Conservation (phyloP, 2,329 filamentous ascomycete genomes). For the Aspergillus hortae region DNA sequence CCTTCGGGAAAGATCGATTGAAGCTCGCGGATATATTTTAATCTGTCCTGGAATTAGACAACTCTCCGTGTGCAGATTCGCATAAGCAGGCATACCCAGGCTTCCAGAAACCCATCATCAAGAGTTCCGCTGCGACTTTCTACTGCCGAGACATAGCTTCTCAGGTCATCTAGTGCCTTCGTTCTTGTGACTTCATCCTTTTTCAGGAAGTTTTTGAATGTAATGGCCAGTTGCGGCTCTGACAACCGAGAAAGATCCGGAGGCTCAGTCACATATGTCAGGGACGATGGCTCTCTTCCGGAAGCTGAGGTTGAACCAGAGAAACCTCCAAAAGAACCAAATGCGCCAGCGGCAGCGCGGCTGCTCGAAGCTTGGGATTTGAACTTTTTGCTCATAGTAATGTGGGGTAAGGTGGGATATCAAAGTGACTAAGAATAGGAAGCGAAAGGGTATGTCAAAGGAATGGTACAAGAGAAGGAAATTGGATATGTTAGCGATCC, state of each 20-base stretch:
- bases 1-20: slow-evolving; percentile 82
- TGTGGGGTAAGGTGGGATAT: slow-evolving; percentile 29
- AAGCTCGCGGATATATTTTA: slow-evolving; percentile 79
- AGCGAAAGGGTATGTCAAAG: not conserved
- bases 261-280: slow-evolving; percentile 86
- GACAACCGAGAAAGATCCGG: slow-evolving; percentile 74
- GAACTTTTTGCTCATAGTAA: slow-evolving; percentile 59
- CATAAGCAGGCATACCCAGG: slow-evolving; percentile 65
- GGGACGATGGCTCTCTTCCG: slow-evolving; percentile 52
- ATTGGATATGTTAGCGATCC: not conserved
- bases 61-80: slow-evolving; percentile 5
- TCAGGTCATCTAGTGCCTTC: slow-evolving; percentile 83
- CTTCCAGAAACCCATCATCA: slow-evolving; percentile 79
- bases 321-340: slow-evolving; percentile 45
- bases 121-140: slow-evolving; percentile 56
- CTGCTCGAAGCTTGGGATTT: slow-evolving; percentile 63
- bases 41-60: slow-evolving; percentile 52
- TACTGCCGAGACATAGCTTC: slow-evolving; percentile 59
- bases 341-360: slow-evolving; percentile 51
- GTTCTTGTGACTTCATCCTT: slow-evolving; percentile 90
- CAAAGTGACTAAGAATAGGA: slow-evolving; percentile 12
- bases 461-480: slow-evolving; percentile 1
- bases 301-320: slow-evolving; percentile 33
- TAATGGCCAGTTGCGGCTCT: slow-evolving; percentile 77
- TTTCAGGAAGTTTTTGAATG: slow-evolving; percentile 90